A percentile compares a stretch with the other conserved stretches of the same genome.
Evolutionary conservation across 2,329 filamentous ascomycete genomes (phyloP).

Genomic region (Apiospora hydei): DNA sequence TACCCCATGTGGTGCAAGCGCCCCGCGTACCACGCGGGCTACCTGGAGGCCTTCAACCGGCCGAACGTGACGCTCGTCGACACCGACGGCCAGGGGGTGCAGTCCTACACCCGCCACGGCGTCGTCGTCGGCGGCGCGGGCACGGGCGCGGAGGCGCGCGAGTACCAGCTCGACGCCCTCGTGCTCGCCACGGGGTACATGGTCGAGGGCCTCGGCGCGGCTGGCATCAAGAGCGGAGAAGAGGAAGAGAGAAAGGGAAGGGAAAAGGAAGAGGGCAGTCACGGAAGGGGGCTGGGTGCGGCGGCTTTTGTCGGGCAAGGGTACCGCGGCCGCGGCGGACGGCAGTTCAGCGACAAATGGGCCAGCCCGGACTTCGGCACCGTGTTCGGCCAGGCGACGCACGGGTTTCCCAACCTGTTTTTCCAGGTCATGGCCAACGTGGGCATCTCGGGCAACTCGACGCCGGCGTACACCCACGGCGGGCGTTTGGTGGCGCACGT

Average conservation of each 20-base stretch:
- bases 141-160: conserved; percentile 30
- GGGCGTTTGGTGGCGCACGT: background rate
- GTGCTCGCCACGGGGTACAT: conserved; percentile 28
- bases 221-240: background rate
- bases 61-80: conserved; percentile 58
- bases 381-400: conserved; percentile 6
- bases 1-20: conserved; percentile 61
- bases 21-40: conserved; percentile 58
- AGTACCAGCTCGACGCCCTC: conserved; percentile 43
- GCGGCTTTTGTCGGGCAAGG: background rate
- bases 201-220: background rate
- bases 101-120: conserved; percentile 46
- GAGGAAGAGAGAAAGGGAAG: background rate
- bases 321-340: conserved; percentile 9
- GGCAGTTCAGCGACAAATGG: conserved; percentile 23
- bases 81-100: conserved; percentile 53
- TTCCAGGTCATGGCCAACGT: background rate
- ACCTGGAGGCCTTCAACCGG: conserved; percentile 56
- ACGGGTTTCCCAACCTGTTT: conserved; percentile 25
- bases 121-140: conserved; percentile 46
- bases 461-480: background rate
- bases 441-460: background rate
- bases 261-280: too few species aligned
- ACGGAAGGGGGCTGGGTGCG: background rate
- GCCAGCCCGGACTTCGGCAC: conserved; percentile 19